A percentile compares a stretch with the other conserved stretches of the same genome.
phyloP scores from a whole-genome alignment of 2,329 filamentous ascomycete species.

The Pseudocercospora crystallina region DNA sequence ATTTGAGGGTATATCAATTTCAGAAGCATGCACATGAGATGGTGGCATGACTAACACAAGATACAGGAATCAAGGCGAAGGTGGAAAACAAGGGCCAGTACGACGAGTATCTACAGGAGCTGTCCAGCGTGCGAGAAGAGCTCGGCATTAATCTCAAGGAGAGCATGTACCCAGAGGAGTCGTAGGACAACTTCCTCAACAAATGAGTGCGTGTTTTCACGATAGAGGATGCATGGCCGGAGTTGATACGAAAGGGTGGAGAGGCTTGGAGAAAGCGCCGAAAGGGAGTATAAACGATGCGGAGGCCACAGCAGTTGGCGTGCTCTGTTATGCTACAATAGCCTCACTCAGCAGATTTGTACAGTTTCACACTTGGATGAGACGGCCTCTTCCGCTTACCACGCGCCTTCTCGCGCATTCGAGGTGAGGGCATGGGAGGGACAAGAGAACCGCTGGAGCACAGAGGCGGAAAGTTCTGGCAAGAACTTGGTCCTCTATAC shows the following conservation, averaged over 20 bases:
- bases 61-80: conserved; percentile 87
- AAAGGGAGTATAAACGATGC: conserved; percentile 4
- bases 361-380: conserved; percentile 13
- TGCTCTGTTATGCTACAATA: conserved; percentile 26
- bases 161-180: conserved; percentile 72
- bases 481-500: too few relatives aligned
- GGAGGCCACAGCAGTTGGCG: conserved; percentile 13
- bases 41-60: conserved; percentile 1
- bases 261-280: conserved; percentile 2
- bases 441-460: too few relatives aligned
- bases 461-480: too few relatives aligned
- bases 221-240: conserved; percentile 11
- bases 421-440: too few relatives aligned
- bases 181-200: conserved; percentile 16
- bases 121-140: conserved; percentile 90
- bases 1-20: conserved; percentile 75
- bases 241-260: neutral
- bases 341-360: conserved; percentile 28
- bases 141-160: conserved; percentile 90
- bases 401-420: too few relatives aligned
- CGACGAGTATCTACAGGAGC: conserved; percentile 90
- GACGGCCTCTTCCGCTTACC: too few relatives aligned
- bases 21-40: neutral
- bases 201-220: neutral
- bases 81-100: conserved; percentile 98